These are phyloP conservation scores for Ganoderma lingzhi DNA, from an alignment of 1,284 basidiomycete genomes.

Conservation along the genomic window DNA sequence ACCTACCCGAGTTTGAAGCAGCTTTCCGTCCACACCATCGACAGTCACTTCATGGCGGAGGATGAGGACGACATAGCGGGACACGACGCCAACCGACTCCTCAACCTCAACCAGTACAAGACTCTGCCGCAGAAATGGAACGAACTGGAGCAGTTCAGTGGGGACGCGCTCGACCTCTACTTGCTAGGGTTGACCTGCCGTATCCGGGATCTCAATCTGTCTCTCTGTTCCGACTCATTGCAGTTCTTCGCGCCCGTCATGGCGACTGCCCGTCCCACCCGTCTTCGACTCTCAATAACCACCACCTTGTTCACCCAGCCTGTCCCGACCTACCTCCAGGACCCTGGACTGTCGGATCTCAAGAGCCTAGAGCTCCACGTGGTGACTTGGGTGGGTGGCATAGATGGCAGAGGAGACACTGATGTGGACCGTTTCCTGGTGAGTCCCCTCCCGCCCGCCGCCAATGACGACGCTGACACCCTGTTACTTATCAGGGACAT, in stretches of 20 bases:
- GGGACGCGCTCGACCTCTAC: slow-evolving; percentile 17
- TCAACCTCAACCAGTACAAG: slow-evolving; percentile 5
- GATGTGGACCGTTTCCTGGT: not conserved
- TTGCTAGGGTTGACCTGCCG: slow-evolving; percentile 19
- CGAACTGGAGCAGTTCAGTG: slow-evolving; percentile 14
- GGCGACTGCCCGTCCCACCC: slow-evolving; percentile 1
- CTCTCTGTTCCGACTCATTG: not conserved
- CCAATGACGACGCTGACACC: not conserved
- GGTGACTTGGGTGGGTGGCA: not conserved
- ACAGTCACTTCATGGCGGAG: slow-evolving; percentile 14
- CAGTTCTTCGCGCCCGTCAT: slow-evolving; percentile 11
- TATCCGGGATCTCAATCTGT: not conserved
- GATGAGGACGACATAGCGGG: slow-evolving; percentile 1
- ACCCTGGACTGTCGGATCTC: not conserved
- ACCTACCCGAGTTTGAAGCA: slow-evolving; percentile 11
- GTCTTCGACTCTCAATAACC: slow-evolving; percentile 3
- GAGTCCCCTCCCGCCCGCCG: not conserved
- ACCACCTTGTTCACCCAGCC: not conserved
- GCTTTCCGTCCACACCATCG: slow-evolving; percentile 9
- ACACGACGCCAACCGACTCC: not conserved
- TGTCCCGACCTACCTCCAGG: slow-evolving; percentile 9
- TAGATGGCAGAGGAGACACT: not conserved
- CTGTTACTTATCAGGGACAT: not conserved
- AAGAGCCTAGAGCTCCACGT: not conserved
- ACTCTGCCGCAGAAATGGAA: not conserved